Evolutionary conservation across 495 filamentous ascomycete species (phyloP).

Genomic region (Lentithecium fluviatile): DNA sequence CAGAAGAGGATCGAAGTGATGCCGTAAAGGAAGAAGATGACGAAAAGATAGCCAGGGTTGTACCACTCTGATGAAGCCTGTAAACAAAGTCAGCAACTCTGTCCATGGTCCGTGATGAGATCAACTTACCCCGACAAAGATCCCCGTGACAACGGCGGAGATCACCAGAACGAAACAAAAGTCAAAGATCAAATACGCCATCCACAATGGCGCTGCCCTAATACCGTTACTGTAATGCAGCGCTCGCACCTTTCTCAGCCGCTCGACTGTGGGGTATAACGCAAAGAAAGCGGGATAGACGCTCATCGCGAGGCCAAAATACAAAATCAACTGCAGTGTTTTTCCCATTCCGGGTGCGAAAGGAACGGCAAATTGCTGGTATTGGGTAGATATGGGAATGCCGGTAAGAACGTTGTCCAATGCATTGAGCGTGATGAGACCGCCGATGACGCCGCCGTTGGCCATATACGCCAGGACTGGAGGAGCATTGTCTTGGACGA

Average conservation of each 20-base stretch:
- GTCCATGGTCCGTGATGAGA: neutral
- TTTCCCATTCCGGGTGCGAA: constrained; percentile 63
- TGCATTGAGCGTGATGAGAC: constrained; percentile 70
- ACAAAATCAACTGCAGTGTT: constrained; percentile 74
- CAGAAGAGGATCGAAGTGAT: constrained; percentile 67
- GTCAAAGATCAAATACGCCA: constrained; percentile 78
- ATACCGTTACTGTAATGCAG: constrained; percentile 70
- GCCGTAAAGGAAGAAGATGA: constrained; percentile 74
- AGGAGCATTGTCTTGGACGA: constrained; percentile 57
- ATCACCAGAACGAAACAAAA: constrained; percentile 66
- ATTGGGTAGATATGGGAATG: constrained; percentile 64
- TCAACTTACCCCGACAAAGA: constrained; percentile 56
- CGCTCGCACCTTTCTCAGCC: constrained; percentile 71
- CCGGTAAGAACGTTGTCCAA: constrained; percentile 64
- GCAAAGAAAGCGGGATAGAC: constrained; percentile 82
- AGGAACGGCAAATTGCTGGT: constrained; percentile 67
- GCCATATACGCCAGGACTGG: constrained; percentile 64
- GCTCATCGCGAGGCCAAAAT: constrained; percentile 72
- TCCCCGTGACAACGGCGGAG: constrained; percentile 61
- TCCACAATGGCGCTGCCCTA: constrained; percentile 66
- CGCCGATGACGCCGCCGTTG: constrained; percentile 51
- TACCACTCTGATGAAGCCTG: constrained; percentile 63
- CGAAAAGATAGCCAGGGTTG: constrained; percentile 70
- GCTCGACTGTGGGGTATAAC: constrained; percentile 79
- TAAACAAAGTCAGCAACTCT: constrained; percentile 1